Percentiles rank a stretch among this genome's conserved stretches.
Evolutionary conservation across 2,329 filamentous ascomycete species (phyloP).

Genomic region (Lachnellula cervina): DNA sequence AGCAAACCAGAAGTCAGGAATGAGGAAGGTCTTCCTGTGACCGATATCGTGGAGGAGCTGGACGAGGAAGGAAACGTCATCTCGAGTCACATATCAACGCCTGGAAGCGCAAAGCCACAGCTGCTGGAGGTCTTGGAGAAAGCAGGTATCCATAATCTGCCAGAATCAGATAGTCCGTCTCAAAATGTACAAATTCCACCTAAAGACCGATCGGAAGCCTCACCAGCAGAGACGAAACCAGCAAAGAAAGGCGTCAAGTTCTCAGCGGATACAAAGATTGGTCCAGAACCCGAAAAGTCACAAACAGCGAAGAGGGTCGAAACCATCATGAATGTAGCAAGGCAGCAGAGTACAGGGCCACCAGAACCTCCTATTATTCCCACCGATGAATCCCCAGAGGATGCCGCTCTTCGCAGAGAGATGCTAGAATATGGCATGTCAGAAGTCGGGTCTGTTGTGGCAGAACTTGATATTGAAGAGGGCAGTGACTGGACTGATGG

Average conservation of each 20-base stretch:
- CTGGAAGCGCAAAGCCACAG: constrained; percentile 61
- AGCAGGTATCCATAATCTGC: constrained; percentile 52
- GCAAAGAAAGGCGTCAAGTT: constrained; percentile 60
- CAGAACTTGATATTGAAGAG: constrained; percentile 81
- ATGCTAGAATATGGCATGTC: constrained; percentile 88
- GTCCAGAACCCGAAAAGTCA: constrained; percentile 24
- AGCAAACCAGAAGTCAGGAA: constrained; percentile 58
- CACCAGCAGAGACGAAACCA: constrained; percentile 7
- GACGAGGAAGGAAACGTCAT: constrained; percentile 87
- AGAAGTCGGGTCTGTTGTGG: constrained; percentile 87
- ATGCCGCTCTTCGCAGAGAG: constrained; percentile 72
- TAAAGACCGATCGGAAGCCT: background rate
- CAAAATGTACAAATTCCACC: constrained; percentile 37
- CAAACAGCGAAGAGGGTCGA: constrained; percentile 40
- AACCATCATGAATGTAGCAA: constrained; percentile 52
- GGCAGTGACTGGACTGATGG: constrained; percentile 51
- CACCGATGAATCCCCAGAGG: constrained; percentile 71
- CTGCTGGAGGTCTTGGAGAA: constrained; percentile 70
- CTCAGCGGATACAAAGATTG: constrained; percentile 52
- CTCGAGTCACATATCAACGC: constrained; percentile 59
- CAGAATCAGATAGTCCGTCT: background rate
- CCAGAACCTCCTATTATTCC: constrained; percentile 53
- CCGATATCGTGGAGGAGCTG: constrained; percentile 86
- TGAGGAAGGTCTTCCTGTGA: constrained; percentile 70
- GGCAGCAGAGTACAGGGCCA: constrained; percentile 43